Evolutionary conservation across 441 rosid genomes (phyloP), one percentile per base, ranked within the genome.

Genomic region (Sinapis alba): DNA sequence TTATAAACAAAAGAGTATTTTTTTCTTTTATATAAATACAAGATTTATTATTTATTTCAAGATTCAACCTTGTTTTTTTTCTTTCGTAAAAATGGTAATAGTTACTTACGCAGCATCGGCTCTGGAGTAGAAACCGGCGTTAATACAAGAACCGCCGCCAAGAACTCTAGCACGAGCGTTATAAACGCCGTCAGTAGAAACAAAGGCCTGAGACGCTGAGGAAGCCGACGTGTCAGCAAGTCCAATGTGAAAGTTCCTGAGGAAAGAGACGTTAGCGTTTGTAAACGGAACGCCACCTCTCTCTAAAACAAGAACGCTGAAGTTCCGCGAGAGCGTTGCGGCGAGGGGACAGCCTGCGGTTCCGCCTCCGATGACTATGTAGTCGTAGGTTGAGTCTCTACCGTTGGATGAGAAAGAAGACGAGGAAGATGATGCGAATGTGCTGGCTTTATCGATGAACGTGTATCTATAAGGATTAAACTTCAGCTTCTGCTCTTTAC

Each of bases 291-390:
- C 94, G 7, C 97, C 98, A 7, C 98, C 98, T 84, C 98, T 90
- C 67, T 94, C 98, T 1, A 94, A 74, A 63, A 94, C 71, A 45
- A 94, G 80, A 12, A 94, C 98, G 21, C 74, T 87, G 86, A 82
- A 94, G 62, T 90, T 89, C 21, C 53, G 88, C 6, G 98, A 90
- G 8, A 94, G 88, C 36, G 98, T 94, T 38, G 97, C 88, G 10
- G 97, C 97, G 2, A 94, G 74, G 21, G 98, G 98, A 30, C 98
- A 94, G 16, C 97, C 98, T 0, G 98, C 98, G 20, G 98, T 89
- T 58, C 98, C 98, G 0, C 98, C 98, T 3, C 98, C 98, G 16
- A 94, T 87, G 9, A 94, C 61, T 76, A 94, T 90, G 81, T 94
- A 94, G 65, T 94, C 98, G 66, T 83, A 94, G 1, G 69, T 74